Conservation (phyloP, 2,329 filamentous ascomycete species). For the Fusarium clavum region DNA sequence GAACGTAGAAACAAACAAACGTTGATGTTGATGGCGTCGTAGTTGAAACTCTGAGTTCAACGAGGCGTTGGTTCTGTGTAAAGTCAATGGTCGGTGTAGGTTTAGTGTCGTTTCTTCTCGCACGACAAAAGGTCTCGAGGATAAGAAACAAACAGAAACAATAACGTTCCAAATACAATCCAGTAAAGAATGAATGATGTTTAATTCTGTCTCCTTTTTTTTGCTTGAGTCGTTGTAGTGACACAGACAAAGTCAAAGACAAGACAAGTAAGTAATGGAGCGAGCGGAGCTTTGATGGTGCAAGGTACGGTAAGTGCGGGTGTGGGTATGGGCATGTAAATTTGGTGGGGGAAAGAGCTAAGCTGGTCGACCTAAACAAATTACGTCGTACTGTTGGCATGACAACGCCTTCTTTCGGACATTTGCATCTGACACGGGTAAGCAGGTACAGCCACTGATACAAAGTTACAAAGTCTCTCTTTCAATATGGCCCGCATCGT, state of each 20-base stretch:
- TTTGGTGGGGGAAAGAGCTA: constrained; percentile 30
- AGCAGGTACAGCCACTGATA: constrained; percentile 3
- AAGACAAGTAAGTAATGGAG: constrained; percentile 25
- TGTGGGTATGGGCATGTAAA: constrained; percentile 32
- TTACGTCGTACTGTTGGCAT: constrained; percentile 39
- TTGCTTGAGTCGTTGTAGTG: constrained; percentile 20
- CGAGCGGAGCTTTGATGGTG: constrained; percentile 34
- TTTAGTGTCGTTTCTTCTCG: constrained; percentile 18
- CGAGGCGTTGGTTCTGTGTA: constrained; percentile 18
- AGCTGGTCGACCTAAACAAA: constrained; percentile 35
- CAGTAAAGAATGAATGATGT: constrained; percentile 16
- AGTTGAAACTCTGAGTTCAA: constrained; percentile 28
- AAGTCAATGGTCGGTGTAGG: constrained; percentile 22
- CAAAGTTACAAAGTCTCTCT: neutral
- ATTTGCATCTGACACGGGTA: constrained; percentile 5
- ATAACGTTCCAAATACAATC: constrained; percentile 14
- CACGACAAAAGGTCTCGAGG: constrained; percentile 1
- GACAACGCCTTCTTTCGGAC: constrained; percentile 22
- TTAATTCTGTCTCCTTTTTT: constrained; percentile 12
- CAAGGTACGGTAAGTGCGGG: constrained; percentile 15
- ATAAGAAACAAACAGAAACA: constrained; percentile 9
- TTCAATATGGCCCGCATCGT: constrained; percentile 25
- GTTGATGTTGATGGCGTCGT: constrained; percentile 21
- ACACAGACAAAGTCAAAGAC: neutral
- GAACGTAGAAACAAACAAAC: neutral